Evolutionary conservation across 345 rosid species (phyloP), one percentile per base, ranked within the genome.

Genomic region (Moricandia moricandioides): DNA sequence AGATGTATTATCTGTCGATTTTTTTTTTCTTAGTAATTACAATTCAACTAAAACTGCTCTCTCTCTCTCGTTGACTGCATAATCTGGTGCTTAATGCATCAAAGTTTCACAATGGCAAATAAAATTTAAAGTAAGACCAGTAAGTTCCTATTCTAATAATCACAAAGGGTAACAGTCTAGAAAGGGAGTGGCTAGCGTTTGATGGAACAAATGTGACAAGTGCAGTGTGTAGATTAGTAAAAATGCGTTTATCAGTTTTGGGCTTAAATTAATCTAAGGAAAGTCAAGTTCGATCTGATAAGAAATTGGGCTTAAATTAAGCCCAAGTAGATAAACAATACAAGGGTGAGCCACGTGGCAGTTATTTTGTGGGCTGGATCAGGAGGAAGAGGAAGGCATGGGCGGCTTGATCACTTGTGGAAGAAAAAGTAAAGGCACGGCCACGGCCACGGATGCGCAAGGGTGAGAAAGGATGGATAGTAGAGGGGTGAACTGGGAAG

Each of bases 401-500:
- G 16, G 14, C 9, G 62, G 14, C 70, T 66, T 67, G 30, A 29
- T 67, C 59, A 16, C 30, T 67, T 67, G 56, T 67, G 52, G 35
- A 34, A 35, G n/a, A n/a, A n/a, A n/a, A n/a, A n/a, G n/a, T n/a
- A n/a, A n/a, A n/a, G n/a, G n/a, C n/a, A n/a, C n/a, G n/a, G n/a
- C n/a, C n/a, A n/a, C n/a, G n/a, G n/a, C n/a, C n/a, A n/a, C n/a
- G n/a, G n/a, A n/a, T n/a, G n/a, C n/a, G n/a, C n/a, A n/a, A n/a
- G n/a, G n/a, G n/a, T n/a, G n/a, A n/a, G n/a, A n/a, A n/a, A 62
- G 37, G 52, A 90, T 90, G 96, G 96, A 86, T 58, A 77, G 88
- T 0, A 78, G 82, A 55, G 86, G 87, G 1, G 96, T 94, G 58
- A 91, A 94, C 79, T 94, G 97, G 97, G 97, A 90, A 72, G 85